These are phyloP conservation scores for Penicillium sp. DNA, from an alignment of 2,329 filamentous ascomycete species.

Conservation along the genomic window DNA sequence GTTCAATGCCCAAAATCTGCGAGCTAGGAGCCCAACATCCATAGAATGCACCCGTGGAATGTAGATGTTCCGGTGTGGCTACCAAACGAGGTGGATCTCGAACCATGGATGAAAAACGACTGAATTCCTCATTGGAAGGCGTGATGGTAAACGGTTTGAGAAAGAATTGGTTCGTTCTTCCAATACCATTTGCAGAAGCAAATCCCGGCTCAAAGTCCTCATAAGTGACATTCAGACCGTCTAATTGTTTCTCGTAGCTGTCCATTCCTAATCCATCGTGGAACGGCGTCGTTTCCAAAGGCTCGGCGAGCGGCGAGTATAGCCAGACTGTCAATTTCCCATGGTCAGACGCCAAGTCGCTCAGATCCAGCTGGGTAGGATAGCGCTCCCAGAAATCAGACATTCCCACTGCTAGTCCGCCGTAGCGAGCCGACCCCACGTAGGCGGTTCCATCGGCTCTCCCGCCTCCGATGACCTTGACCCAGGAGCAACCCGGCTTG, in stretches of 20 bases:
- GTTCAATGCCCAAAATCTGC: conserved; percentile 21
- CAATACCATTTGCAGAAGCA: conserved; percentile 59
- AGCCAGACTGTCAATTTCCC: conserved; percentile 61
- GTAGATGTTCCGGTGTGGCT: conserved; percentile 51
- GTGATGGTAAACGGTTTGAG: conserved; percentile 55
- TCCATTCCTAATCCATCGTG: conserved; percentile 59
- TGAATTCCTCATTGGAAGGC: conserved; percentile 50
- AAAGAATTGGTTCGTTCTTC: conserved; percentile 58
- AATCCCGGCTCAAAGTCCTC: conserved; percentile 61
- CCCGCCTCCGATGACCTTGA: conserved; percentile 58
- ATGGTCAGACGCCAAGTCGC: conserved; percentile 49
- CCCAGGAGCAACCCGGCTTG: conserved; percentile 57
- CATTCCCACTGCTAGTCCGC: conserved; percentile 60
- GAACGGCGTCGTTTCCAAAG: conserved; percentile 58
- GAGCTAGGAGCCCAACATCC: conserved; percentile 53
- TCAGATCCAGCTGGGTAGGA: conserved; percentile 58
- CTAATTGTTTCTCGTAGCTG: conserved; percentile 58
- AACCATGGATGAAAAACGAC: conserved; percentile 46
- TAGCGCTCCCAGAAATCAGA: conserved; percentile 65
- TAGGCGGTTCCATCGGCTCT: conserved; percentile 59
- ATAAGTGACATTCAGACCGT: conserved; percentile 63
- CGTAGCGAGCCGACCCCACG: conserved; percentile 56
- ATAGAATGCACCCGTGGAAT: conserved; percentile 54
- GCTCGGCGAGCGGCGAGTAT: conserved; percentile 57
- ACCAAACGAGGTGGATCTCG: conserved; percentile 56